These are phyloP conservation scores for Trichophyton rubrum DNA, from an alignment of 2,329 filamentous ascomycete species.

Conservation along the genomic window DNA sequence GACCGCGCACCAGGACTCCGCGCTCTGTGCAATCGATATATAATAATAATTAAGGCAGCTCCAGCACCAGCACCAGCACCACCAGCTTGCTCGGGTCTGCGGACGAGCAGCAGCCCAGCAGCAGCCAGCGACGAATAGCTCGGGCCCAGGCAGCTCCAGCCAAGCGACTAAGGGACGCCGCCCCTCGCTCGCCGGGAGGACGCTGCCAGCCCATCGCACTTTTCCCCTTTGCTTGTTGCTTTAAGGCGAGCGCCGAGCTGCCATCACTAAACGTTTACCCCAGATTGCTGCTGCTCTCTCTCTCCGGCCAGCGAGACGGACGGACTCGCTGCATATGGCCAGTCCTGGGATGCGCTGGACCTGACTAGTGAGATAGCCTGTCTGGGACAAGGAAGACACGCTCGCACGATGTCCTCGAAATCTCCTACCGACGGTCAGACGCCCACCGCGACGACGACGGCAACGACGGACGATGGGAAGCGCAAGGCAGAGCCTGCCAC, in stretches of 20 bases:
- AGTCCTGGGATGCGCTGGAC: background rate
- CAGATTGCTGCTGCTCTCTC: background rate
- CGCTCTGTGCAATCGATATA: no score
- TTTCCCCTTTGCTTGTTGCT: background rate
- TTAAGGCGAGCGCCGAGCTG: background rate
- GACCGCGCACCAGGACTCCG: background rate
- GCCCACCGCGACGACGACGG: background rate
- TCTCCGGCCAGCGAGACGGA: no score
- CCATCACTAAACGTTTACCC: background rate
- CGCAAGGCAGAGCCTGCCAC: conserved; percentile 32
- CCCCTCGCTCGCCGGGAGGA: background rate
- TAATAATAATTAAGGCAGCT: no score
- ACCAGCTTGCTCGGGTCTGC: no score
- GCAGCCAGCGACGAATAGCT: background rate
- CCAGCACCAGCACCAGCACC: no score
- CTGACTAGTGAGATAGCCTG: background rate
- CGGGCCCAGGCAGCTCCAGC: background rate
- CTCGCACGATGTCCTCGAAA: background rate
- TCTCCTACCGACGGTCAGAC: background rate
- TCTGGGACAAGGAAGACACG: background rate
- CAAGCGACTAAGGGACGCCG: background rate
- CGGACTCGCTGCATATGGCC: background rate
- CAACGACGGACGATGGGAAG: conserved; percentile 17
- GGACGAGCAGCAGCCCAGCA: background rate
- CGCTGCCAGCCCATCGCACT: background rate